phyloP scores from a whole-genome alignment of 2,329 filamentous ascomycete genomes.

The Sarocladiaceae sp. region DNA sequence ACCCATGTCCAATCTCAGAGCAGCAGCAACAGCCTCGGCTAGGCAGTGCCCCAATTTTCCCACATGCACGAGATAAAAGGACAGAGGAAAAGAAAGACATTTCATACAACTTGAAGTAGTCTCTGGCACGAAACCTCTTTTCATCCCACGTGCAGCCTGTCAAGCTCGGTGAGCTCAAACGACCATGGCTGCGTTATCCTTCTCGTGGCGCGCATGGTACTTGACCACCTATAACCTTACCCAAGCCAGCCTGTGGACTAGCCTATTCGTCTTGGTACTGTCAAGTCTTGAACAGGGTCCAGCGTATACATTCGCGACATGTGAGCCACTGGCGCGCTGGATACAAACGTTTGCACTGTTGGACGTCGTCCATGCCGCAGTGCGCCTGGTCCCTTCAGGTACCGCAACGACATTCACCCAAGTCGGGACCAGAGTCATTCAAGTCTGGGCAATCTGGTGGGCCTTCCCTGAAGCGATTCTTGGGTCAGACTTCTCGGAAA shows the following conservation, averaged over 20 bases:
- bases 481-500: not conserved
- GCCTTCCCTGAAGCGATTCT: not conserved
- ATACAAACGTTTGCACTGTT: slow-evolving; percentile 1
- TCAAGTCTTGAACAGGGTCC: not conserved
- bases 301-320: not conserved
- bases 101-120: no score
- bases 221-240: not conserved
- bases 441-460: slow-evolving; percentile 3
- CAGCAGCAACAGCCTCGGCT: no score
- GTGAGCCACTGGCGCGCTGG: not conserved
- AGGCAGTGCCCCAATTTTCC: no score
- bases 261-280: not conserved
- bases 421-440: not conserved
- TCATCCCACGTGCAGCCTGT: no score
- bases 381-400: not conserved
- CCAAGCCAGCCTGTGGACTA: slow-evolving; percentile 3
- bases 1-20: no score
- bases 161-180: no score
- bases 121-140: no score
- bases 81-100: no score
- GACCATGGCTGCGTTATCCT: no score
- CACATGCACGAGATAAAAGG: no score
- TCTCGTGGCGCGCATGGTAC: slow-evolving; percentile 2
- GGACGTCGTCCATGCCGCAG: slow-evolving; percentile 3
- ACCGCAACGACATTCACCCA: slow-evolving; percentile 3